Percentiles rank a stretch among this genome's conserved stretches.
Evolutionary conservation across 192 early-diverging fungal species (phyloP).

Genomic region (Fimicolochytrium jonesii): DNA sequence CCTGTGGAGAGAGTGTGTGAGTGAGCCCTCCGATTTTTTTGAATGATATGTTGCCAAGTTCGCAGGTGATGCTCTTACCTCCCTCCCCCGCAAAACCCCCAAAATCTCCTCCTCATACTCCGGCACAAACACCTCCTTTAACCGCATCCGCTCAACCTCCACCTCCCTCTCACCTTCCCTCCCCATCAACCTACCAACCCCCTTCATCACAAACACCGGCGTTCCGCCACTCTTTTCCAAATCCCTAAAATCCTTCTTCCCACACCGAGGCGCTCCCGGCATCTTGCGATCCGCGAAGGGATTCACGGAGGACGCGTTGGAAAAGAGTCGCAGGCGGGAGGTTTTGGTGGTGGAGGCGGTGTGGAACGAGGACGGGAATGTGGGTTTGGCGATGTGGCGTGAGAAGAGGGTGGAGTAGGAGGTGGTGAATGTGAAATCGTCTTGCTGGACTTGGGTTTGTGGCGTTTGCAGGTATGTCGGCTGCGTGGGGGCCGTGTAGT

Average conservation of each 20-base stretch:
- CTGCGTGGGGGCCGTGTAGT: no score
- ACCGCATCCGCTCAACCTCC: background rate
- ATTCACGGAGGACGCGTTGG: no score
- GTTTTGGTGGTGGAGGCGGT: no score
- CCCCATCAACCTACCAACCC: background rate
- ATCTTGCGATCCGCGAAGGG: background rate
- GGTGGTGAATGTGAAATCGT: no score
- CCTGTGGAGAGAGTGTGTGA: background rate
- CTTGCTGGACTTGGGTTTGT: no score
- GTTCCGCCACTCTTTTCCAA: background rate
- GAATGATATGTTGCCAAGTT: background rate
- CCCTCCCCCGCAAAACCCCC: slow-evolving; percentile 51
- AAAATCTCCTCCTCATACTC: slow-evolving; percentile 60
- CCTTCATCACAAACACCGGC: background rate
- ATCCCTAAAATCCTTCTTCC: background rate
- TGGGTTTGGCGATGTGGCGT: no score
- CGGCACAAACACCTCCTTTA: slow-evolving; percentile 33
- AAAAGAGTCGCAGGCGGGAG: no score
- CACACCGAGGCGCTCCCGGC: background rate
- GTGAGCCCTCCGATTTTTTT: background rate
- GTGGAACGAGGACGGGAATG: no score
- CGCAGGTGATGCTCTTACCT: slow-evolving; percentile 40
- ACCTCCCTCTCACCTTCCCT: background rate
- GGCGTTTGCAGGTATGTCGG: no score
- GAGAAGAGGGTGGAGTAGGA: no score